Conservation (phyloP, 345 rosid species). For the Arabidopsis suecica region DNA sequence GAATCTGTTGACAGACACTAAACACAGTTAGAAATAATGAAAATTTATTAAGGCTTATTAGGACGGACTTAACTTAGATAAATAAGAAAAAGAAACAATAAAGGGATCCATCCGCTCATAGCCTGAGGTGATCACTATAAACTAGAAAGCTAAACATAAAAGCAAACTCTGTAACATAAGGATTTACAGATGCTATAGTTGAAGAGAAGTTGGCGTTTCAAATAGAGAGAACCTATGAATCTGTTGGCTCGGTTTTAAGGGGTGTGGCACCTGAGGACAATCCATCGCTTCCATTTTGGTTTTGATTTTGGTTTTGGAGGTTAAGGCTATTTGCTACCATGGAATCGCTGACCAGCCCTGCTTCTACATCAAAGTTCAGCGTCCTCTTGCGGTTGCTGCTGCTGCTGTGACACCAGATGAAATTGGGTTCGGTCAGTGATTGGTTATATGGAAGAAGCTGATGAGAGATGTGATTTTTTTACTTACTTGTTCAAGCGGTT, state of each 20-base stretch:
- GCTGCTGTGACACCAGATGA: conserved; percentile 46
- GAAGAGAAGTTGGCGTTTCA: conserved; percentile 13
- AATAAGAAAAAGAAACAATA: background rate
- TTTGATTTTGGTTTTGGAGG: conserved; percentile 57
- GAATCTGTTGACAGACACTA: too few relatives aligned
- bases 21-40: background rate
- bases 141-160: conserved; percentile 41
- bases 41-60: conserved; percentile 23
- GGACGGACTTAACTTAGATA: background rate
- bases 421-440: background rate
- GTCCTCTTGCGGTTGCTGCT: conserved; percentile 67
- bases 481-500: conserved; percentile 81
- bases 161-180: conserved; percentile 28
- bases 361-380: conserved; percentile 80
- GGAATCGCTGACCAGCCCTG: conserved; percentile 93
- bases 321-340: conserved; percentile 86
- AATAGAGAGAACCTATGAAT: conserved; percentile 10
- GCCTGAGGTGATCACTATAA: conserved; percentile 39
- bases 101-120: conserved; percentile 35
- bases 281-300: conserved; percentile 38
- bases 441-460: conserved; percentile 16
- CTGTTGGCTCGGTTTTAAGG: conserved; percentile 45
- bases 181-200: conserved; percentile 37
- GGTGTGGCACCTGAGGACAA: conserved; percentile 41
- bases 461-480: background rate